These are phyloP conservation scores for Claviceps cyperi DNA, from an alignment of 2,329 filamentous ascomycete species.

Conservation along the genomic window DNA sequence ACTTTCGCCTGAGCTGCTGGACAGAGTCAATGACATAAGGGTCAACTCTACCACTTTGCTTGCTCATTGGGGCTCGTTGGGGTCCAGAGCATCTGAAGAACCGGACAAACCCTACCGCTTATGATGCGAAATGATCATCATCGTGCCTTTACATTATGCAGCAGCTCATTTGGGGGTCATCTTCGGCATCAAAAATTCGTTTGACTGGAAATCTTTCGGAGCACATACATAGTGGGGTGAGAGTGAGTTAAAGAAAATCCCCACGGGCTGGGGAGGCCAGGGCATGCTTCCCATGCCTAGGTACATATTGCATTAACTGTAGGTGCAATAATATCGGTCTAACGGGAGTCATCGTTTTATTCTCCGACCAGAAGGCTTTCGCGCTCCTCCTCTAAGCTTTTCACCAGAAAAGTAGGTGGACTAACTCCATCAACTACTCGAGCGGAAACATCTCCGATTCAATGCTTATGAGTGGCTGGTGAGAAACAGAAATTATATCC, in stretches of 20 bases:
- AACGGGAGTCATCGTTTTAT: constrained; percentile 2
- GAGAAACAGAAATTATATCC: neutral
- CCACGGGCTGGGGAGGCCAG: no score
- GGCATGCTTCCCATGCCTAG: neutral
- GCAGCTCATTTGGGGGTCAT: constrained; percentile 1
- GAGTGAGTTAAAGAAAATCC: no score
- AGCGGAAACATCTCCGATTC: neutral
- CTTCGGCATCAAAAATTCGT: neutral
- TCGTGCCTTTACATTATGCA: constrained; percentile 5
- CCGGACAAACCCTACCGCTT: neutral
- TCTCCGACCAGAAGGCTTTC: constrained; percentile 1
- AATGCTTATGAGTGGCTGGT: neutral
- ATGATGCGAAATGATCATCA: constrained; percentile 5
- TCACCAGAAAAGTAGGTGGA: neutral
- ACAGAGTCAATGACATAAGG: neutral
- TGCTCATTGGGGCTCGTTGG: neutral
- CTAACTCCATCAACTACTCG: neutral
- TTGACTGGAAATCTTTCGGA: neutral
- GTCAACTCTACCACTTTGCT: constrained; percentile 1
- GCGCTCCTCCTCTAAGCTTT: neutral
- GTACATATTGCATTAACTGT: neutral
- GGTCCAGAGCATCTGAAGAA: neutral
- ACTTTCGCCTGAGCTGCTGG: neutral
- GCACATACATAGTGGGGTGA: neutral
- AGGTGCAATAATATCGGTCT: neutral